A percentile compares a stretch with the other conserved stretches of the same genome.
Evolutionary conservation across 805 yeast species (phyloP).

Genomic region (Kockiozyma suomiensis): DNA sequence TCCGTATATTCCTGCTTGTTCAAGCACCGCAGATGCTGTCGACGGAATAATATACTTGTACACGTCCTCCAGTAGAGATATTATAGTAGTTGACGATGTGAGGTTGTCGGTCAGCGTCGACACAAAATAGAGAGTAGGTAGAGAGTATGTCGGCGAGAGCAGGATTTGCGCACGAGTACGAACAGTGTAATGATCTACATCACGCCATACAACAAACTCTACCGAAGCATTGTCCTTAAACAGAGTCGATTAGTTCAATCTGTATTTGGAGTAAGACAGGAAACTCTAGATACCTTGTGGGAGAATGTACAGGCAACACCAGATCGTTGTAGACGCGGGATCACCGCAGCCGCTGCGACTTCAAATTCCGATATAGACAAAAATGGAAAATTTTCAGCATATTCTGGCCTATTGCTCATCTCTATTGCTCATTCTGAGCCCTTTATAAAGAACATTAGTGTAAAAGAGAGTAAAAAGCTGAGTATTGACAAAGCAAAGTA

Average conservation of each 20-base stretch:
- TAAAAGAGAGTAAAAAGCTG: too few species aligned
- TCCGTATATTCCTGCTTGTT: neutral
- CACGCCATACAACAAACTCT: neutral
- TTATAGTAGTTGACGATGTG: neutral
- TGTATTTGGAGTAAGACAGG: neutral
- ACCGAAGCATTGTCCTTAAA: neutral
- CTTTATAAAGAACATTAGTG: neutral
- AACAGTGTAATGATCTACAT: neutral
- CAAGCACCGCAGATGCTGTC: neutral
- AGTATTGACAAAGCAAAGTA: neutral
- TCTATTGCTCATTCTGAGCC: neutral
- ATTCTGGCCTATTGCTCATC: neutral
- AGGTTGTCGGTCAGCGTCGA: slow-evolving; percentile 19
- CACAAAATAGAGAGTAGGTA: slow-evolving; percentile 25
- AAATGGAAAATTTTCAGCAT: slow-evolving; percentile 12
- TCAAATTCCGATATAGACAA: slow-evolving; percentile 13
- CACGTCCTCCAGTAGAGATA: slow-evolving; percentile 18
- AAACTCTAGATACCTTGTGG: neutral
- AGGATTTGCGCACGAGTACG: slow-evolving; percentile 8
- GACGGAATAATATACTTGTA: slow-evolving; percentile 1
- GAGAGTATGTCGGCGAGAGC: slow-evolving; percentile 19
- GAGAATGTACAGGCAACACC: neutral
- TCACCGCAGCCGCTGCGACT: slow-evolving; percentile 12
- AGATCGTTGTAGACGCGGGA: slow-evolving; percentile 18
- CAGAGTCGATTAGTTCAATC: neutral